Evolutionary conservation across 306 rosid genomes (phyloP).

Genomic region (Pyrus pyrifolia): DNA sequence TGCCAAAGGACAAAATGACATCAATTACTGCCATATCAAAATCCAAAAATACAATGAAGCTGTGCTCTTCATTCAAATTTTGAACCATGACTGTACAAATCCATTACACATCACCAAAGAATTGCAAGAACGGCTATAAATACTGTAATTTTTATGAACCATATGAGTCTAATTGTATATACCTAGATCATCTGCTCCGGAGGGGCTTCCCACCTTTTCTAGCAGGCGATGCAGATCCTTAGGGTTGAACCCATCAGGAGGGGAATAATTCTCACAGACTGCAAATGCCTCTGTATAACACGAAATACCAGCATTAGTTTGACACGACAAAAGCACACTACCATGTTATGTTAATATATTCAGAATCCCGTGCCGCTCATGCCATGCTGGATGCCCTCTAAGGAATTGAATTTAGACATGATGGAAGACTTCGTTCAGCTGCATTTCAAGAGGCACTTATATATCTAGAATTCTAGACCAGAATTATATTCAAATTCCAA

Average conservation of each 20-base stretch:
- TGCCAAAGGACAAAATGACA: conserved; percentile 21
- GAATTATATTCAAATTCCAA: neutral
- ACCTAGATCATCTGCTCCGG: conserved; percentile 86
- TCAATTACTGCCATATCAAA: neutral
- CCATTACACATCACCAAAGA: neutral
- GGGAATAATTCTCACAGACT: conserved; percentile 88
- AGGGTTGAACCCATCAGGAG: conserved; percentile 88
- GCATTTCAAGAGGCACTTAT: neutral
- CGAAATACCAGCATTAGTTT: conserved; percentile 10
- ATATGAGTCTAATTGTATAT: conserved; percentile 1
- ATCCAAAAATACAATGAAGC: neutral
- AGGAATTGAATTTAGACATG: neutral
- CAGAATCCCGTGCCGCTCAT: too few species aligned
- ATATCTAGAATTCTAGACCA: neutral
- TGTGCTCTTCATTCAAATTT: neutral
- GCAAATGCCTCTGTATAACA: conserved; percentile 89
- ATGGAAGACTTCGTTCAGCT: neutral
- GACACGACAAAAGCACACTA: neutral
- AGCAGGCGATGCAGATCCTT: conserved; percentile 77
- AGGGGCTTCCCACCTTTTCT: conserved; percentile 96
- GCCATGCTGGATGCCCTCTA: neutral
- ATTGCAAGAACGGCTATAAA: neutral
- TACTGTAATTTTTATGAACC: neutral
- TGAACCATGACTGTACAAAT: neutral
- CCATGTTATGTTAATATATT: neutral